phyloP scores from a whole-genome alignment of 2,329 filamentous ascomycete genomes.

The Neofusicoccum parvum region DNA sequence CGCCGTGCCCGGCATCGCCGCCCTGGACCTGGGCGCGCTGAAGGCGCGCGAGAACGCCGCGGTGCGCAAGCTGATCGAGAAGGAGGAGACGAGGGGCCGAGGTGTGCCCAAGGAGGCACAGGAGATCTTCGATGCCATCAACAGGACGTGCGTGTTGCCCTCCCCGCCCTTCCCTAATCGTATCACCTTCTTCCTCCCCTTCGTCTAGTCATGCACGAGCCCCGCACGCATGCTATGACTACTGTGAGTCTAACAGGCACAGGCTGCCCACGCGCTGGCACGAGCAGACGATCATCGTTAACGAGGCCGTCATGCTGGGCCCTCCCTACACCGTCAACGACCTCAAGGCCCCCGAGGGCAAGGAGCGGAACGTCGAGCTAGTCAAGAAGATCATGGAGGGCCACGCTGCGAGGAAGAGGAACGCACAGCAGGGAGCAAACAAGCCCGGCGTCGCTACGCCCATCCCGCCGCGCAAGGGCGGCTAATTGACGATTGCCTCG shows the following conservation, averaged over 20 bases:
- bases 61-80: slow-evolving; percentile 58
- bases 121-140: slow-evolving; percentile 64
- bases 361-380: slow-evolving; percentile 44
- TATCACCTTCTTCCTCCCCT: neutral
- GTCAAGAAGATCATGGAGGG: slow-evolving; percentile 51
- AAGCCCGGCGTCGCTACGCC: slow-evolving; percentile 25
- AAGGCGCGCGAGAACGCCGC: slow-evolving; percentile 58
- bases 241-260: slow-evolving; percentile 1
- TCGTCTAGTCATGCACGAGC: neutral
- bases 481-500: slow-evolving; percentile 17
- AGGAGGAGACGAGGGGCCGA: slow-evolving; percentile 60
- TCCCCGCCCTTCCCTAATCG: neutral
- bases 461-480: slow-evolving; percentile 28
- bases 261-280: slow-evolving; percentile 62
- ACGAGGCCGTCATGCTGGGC: slow-evolving; percentile 61
- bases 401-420: slow-evolving; percentile 47
- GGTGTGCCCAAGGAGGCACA: slow-evolving; percentile 64
- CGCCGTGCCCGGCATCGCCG: slow-evolving; percentile 48
- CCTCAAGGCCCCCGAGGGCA: slow-evolving; percentile 49
- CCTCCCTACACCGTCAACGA: slow-evolving; percentile 61
- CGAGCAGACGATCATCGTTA: slow-evolving; percentile 60
- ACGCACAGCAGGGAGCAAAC: slow-evolving; percentile 19
- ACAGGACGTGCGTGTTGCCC: slow-evolving; percentile 53
- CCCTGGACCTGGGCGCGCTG: slow-evolving; percentile 58
- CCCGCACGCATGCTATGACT: neutral